Evolutionary conservation across 2,329 filamentous ascomycete species (phyloP).

Genomic region (Thelonectria blattea): DNA sequence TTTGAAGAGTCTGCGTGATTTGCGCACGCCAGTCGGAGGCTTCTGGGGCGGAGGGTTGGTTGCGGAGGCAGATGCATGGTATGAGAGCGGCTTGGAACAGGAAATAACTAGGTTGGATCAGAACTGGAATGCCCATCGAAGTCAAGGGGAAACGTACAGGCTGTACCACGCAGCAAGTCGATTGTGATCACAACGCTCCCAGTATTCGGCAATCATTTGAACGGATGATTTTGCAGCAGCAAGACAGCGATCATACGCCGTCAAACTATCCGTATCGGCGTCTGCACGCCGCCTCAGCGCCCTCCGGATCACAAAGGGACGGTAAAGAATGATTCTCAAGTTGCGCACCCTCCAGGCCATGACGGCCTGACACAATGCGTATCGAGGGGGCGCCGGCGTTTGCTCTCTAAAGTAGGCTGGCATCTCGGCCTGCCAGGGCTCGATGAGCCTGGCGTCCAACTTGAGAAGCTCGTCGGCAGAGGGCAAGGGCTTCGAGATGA

Average conservation of each 20-base stretch:
- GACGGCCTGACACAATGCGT: constrained; percentile 48
- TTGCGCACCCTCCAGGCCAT: constrained; percentile 53
- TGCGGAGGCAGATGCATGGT: constrained; percentile 54
- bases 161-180: constrained; percentile 52
- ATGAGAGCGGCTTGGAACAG: constrained; percentile 57
- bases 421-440: constrained; percentile 45
- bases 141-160: constrained; percentile 32
- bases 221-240: constrained; percentile 50
- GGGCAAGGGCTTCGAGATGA: constrained; percentile 53
- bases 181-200: constrained; percentile 45
- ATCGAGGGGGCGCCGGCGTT: constrained; percentile 43
- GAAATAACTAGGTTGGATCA: constrained; percentile 46
- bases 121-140: no score
- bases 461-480: constrained; percentile 48
- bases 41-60: constrained; percentile 45
- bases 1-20: constrained; percentile 45
- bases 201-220: constrained; percentile 46
- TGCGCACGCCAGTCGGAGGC: constrained; percentile 50
- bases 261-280: constrained; percentile 24
- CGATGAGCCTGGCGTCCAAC: constrained; percentile 48
- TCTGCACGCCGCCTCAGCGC: constrained; percentile 34
- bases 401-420: constrained; percentile 46
- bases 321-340: constrained; percentile 55
- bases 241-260: constrained; percentile 44
- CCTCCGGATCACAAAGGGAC: constrained; percentile 52